phyloP scores from a whole-genome alignment of 176 grass and related monocot genomes.

The Carex scoparia region DNA sequence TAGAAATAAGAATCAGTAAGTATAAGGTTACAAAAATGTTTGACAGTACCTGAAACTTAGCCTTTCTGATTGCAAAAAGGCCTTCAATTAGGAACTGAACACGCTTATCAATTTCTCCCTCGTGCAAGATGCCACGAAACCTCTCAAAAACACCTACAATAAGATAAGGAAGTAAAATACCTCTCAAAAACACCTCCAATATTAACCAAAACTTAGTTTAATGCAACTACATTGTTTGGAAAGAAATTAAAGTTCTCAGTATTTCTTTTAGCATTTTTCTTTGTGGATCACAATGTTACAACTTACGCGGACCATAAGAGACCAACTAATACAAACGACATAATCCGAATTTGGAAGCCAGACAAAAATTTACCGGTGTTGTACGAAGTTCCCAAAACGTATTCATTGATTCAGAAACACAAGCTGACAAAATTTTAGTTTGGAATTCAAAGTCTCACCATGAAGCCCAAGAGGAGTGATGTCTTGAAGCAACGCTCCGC shows the following conservation, averaged over 20 bases:
- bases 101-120: slow-evolving; percentile 95
- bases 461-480: slow-evolving; percentile 77
- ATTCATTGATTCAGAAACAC: background rate
- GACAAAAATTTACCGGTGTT: background rate
- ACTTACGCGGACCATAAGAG: background rate
- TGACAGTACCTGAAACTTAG: slow-evolving; percentile 81
- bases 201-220: background rate
- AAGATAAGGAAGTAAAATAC: background rate
- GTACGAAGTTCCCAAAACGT: background rate
- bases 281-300: background rate
- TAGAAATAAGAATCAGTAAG: background rate
- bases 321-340: background rate
- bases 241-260: background rate
- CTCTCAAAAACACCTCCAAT: slow-evolving; percentile 70
- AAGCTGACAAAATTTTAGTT: background rate
- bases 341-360: background rate
- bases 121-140: slow-evolving; percentile 94
- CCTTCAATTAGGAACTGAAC: slow-evolving; percentile 97
- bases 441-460: slow-evolving; percentile 42
- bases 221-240: background rate
- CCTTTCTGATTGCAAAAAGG: slow-evolving; percentile 95
- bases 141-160: slow-evolving; percentile 91
- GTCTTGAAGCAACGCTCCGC: slow-evolving; percentile 81
- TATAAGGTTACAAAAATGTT: slow-evolving; percentile 8
- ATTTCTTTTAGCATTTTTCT: slow-evolving; percentile 9